Evolutionary conservation across 768 basidiomycete genomes (phyloP).

Genomic region (Gautieria morchelliformis): DNA sequence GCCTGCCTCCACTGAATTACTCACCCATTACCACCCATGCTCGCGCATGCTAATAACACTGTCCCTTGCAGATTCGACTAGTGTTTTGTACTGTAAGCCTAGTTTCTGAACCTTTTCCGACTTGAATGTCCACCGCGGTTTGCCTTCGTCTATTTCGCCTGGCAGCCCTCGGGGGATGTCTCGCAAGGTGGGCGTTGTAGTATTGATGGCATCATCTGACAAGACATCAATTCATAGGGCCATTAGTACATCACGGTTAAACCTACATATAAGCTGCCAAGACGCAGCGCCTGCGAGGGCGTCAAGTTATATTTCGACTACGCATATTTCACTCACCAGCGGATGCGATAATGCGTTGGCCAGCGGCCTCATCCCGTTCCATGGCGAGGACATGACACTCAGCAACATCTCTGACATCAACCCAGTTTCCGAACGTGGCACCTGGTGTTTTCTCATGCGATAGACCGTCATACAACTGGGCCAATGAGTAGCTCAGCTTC

Average conservation of each 20-base stretch:
- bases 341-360: conserved; percentile 28
- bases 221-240: background rate
- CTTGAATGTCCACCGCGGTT: conserved; percentile 17
- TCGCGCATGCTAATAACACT: background rate
- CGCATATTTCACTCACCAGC: conserved; percentile 49
- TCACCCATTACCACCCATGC: background rate
- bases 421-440: conserved; percentile 12
- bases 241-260: background rate
- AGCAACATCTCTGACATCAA: conserved; percentile 30
- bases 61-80: conserved; percentile 23
- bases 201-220: background rate
- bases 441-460: background rate
- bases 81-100: conserved; percentile 22
- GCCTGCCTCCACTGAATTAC: background rate
- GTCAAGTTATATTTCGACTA: conserved; percentile 15
- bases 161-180: conserved; percentile 3
- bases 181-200: background rate
- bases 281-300: background rate
- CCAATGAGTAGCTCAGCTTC: background rate
- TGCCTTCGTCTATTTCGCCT: background rate
- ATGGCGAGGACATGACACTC: conserved; percentile 22
- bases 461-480: background rate
- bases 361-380: conserved; percentile 3
- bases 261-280: background rate
- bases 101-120: conserved; percentile 20